Evolutionary conservation across 2,329 filamentous ascomycete genomes (phyloP), one percentile per base, ranked within the genome.

Genomic region (Biscogniauxia sp.): DNA sequence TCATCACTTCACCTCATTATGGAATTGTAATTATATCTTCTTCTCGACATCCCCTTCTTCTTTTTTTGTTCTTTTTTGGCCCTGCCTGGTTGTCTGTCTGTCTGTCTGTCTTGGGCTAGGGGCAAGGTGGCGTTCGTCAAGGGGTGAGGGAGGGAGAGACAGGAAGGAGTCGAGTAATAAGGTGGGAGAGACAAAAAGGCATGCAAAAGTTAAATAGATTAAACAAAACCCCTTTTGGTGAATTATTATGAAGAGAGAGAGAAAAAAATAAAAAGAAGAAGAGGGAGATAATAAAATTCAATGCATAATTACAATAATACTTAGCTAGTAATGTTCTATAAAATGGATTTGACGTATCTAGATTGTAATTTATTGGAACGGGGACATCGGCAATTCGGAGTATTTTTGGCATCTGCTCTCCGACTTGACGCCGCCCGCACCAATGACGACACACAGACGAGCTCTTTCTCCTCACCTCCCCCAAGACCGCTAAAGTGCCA

Each of bases 311-410:
- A 8, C 28, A 32, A 7, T n/a, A 58, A 55, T n/a, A n/a, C n/a
- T n/a, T n/a, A n/a, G n/a, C n/a, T n/a, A n/a, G n/a, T n/a, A n/a
- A n/a, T n/a, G n/a, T n/a, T n/a, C n/a, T 11, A 58, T 55, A 58
- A 13, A 20, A 50, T 23, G 23, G n/a, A n/a, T n/a, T n/a, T n/a
- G n/a, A n/a, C n/a, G n/a, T n/a, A n/a, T n/a, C n/a, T n/a, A n/a
- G n/a, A n/a, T n/a, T n/a, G 26, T 55, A 55, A 49, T 19, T 49
- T 45, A 28, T 17, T 20, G 7, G 11, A 54, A 9, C 19, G 37
- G 19, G 19, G 61, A 20, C 49, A 26, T 68, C 69, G 69, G 69
- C 51, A 32, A 67, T 70, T 70, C 69, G 69, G 69, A 58, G 63
- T 64, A 61, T 67, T 55, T 54, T 49, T 64, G 63, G 61, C 4